Base-by-base conservation (phyloP, 1,284 basidiomycete species). In the Phlebopus sp. region DNA sequence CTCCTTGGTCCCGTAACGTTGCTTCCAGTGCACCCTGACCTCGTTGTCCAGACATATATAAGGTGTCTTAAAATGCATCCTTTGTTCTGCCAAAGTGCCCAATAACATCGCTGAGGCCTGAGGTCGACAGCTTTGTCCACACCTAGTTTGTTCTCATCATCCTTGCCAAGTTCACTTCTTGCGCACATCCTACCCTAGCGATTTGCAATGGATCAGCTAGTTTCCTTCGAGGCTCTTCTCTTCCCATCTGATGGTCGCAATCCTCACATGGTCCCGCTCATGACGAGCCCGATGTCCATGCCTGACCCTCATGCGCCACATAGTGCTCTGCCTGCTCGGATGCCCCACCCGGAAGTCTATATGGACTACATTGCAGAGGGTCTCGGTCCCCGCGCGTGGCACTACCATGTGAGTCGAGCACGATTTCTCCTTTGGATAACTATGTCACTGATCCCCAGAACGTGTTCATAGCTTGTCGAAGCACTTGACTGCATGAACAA, bases 351-450 rank as follows among this genome's bases (percentile, higher is more conserved):
- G 8, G 85, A 90, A 63, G 77, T 87, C 31, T 80, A 84, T 60
- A 90, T 90, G 86, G 86, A 90, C 64, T 87, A 84, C 67, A 83
- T 90, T 57, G 84, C 84, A 55, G 84, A 89, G 64, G 75, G 77
- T 47, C 71, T 80, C 45, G 82, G 82, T 32, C 69, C 78, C 32
- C 73, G 81, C 49, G 78, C 82, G 11, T 90, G 86, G 87, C 76
- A 78, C 59, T 86, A 79, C 62, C 78, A 85, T 69, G 86, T 86
- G 56, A 59, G 74, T 67, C 9, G 25, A 19, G 36, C 27, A 13
- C 14, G 21, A 19, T 30, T 2, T 17, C 7, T 38, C 51, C 55
- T 45, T 23, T 39, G 43, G 29, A 27, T 13, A 50, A 44, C 31
- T 42, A 48, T 51, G 45, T 47, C 47, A 50, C 56, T 59, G 44